phyloP scores from a whole-genome alignment of 768 basidiomycete species.

The Pulveroboletus ravenelii region DNA sequence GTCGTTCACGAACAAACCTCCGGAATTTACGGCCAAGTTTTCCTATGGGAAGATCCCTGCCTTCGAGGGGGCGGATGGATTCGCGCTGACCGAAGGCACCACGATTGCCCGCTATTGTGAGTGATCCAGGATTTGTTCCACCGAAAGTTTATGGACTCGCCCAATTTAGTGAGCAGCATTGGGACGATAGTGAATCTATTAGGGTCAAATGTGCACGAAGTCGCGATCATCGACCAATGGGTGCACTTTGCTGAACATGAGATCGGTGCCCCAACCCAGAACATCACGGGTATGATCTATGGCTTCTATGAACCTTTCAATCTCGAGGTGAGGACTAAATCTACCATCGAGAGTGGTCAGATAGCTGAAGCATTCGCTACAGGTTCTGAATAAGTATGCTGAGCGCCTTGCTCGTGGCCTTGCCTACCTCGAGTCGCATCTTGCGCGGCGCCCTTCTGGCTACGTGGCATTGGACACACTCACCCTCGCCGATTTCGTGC shows the following conservation, averaged over 20 bases:
- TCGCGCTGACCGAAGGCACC: conserved; percentile 16
- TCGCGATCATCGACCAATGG: conserved; percentile 10
- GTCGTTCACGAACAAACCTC: conserved; percentile 11
- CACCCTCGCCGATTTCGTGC: conserved; percentile 18
- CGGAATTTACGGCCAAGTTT: conserved; percentile 14
- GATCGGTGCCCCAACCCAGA: conserved; percentile 2
- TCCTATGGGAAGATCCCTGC: conserved; percentile 21
- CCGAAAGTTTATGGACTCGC: too few relatives aligned
- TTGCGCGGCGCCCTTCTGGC: conserved; percentile 6
- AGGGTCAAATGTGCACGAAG: conserved; percentile 10
- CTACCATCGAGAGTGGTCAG: too few relatives aligned
- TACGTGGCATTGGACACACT: conserved; percentile 11
- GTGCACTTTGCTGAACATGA: conserved; percentile 12
- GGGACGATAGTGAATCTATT: conserved; percentile 8
- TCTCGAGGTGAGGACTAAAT: conserved; percentile 1
- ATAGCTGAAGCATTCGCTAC: neutral
- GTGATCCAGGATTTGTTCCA: neutral
- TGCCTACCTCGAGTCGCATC: conserved; percentile 13
- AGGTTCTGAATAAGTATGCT: neutral
- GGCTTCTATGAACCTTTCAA: neutral
- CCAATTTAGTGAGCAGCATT: conserved; percentile 11
- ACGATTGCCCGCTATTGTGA: conserved; percentile 21
- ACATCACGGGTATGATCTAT: conserved; percentile 1
- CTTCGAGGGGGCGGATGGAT: conserved; percentile 19
- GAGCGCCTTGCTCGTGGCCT: conserved; percentile 4